Evolutionary conservation across 805 yeast species (phyloP), one percentile per base, ranked within the genome.

Genomic region (Candida quercuum): DNA sequence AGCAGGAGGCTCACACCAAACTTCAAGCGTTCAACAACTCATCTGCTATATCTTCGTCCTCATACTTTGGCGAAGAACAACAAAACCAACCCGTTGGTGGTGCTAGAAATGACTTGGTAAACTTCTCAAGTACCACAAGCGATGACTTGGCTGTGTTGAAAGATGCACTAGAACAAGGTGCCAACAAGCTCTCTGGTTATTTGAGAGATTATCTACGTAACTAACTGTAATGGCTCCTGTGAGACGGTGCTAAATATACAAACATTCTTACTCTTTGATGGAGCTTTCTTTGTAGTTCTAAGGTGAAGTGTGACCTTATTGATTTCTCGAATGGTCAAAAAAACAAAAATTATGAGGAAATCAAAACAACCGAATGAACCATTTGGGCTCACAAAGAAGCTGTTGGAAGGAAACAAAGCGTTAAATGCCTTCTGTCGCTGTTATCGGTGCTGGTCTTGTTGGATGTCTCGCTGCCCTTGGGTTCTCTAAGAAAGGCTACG

Each of bases 131-230:
- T 35, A 78, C 82, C 40, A 81, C 91, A n/a, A 81, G 80, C 50
- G 95, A 93, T 54, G 99, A 93, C 61, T 67, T 93, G 57, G 87
- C 83, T 34, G 87, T 81, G 40, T 66, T 93, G 55, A 88, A 86
- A 65, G 96, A 86, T 60, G 96, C 88, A 13, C 72, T 93, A 46
- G 98, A 91, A 62, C 85, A 78, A 48, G 98, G 98, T 41, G 98
- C 97, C 18, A 84, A 81, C 56, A 88, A 86, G 63, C 68, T 91
- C 39, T 86, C 94, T 21, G 83, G 81, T 21, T 79, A 83, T 57
- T 69, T 93, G 66, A 77, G 98, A 53, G 97, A 91, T 56, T 87
- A 86, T 54, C 66, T 91, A 57, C 76, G 76, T 54, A 67, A 58
- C 33, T 61, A 28, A 25, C 11, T 6, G 23, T 6, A 30, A 11